These are phyloP conservation scores for Phaeotremella skinneri DNA, from an alignment of 768 basidiomycete genomes.

Conservation along the genomic window DNA sequence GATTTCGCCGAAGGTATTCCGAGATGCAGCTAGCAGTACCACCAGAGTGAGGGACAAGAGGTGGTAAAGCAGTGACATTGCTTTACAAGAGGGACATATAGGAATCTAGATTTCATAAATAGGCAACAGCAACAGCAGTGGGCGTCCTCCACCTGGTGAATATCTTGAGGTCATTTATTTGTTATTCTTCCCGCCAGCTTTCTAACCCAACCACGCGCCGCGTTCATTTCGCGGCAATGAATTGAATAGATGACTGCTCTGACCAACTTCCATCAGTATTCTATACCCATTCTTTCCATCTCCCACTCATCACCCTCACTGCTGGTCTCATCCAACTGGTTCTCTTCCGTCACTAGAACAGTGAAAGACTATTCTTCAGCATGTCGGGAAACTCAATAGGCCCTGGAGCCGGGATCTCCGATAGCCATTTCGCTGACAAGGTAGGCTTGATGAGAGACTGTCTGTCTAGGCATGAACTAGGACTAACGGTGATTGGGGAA, in stretches of 20 bases:
- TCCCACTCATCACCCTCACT: no score
- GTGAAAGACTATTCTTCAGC: not conserved
- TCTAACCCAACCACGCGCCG: not conserved
- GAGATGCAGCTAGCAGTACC: constrained; percentile 35
- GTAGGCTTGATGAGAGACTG: no score
- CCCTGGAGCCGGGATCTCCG: constrained; percentile 13
- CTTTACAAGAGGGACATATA: no score
- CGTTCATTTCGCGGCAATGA: not conserved
- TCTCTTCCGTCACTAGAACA: no score
- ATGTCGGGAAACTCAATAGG: constrained; percentile 16
- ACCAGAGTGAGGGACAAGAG: not conserved
- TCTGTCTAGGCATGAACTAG: no score
- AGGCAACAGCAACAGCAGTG: no score
- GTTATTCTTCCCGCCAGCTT: not conserved
- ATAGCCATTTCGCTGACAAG: constrained; percentile 34
- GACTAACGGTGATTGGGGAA: constrained; percentile 8
- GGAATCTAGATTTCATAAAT: no score
- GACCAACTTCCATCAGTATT: no score
- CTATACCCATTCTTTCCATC: no score
- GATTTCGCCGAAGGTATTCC: constrained; percentile 55
- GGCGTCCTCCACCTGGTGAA: not conserved
- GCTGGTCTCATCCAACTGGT: no score
- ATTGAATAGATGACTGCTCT: no score
- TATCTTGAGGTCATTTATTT: not conserved
- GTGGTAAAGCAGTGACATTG: not conserved